Evolutionary conservation across 2,329 filamentous ascomycete species (phyloP).

Genomic region (Exophiala phaeomuriformis): DNA sequence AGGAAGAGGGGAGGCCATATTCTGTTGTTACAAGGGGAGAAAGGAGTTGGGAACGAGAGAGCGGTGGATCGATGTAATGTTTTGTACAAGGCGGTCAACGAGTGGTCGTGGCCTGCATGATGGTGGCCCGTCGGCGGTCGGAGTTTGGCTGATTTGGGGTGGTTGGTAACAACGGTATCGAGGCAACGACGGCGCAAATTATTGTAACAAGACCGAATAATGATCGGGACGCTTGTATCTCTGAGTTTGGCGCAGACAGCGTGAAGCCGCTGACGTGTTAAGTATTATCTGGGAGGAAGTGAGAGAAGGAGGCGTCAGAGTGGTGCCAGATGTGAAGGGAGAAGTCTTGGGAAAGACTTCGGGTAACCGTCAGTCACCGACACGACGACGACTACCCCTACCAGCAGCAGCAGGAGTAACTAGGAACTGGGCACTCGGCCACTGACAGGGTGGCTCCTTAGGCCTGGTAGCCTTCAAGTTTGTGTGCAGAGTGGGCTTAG

Average conservation of each 20-base stretch:
- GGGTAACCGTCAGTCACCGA: not conserved
- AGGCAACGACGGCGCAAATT: not conserved
- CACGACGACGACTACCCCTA: not conserved
- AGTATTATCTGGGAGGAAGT: not conserved
- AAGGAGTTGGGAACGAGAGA: constrained; percentile 5
- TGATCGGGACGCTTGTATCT: not conserved
- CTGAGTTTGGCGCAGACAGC: not conserved
- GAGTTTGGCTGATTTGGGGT: constrained; percentile 6
- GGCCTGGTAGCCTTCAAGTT: too few relatives aligned
- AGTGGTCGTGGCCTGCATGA: constrained; percentile 18
- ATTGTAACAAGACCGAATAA: too few relatives aligned
- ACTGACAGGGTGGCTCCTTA: too few relatives aligned
- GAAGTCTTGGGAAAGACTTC: not conserved
- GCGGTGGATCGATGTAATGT: constrained; percentile 5
- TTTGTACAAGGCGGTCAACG: constrained; percentile 22
- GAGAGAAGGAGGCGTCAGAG: constrained; percentile 11
- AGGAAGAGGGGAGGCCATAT: constrained; percentile 28
- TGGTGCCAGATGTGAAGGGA: not conserved
- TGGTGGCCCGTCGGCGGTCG: constrained; percentile 15
- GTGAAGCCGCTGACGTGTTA: constrained; percentile 3
- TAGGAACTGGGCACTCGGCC: too few relatives aligned
- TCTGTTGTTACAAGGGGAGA: constrained; percentile 2
- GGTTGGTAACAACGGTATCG: constrained; percentile 11
- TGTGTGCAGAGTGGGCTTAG: too few relatives aligned
- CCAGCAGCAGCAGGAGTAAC: not conserved